Base-by-base conservation (phyloP, 495 filamentous ascomycete species). In the Penicillium bovifimosum region DNA sequence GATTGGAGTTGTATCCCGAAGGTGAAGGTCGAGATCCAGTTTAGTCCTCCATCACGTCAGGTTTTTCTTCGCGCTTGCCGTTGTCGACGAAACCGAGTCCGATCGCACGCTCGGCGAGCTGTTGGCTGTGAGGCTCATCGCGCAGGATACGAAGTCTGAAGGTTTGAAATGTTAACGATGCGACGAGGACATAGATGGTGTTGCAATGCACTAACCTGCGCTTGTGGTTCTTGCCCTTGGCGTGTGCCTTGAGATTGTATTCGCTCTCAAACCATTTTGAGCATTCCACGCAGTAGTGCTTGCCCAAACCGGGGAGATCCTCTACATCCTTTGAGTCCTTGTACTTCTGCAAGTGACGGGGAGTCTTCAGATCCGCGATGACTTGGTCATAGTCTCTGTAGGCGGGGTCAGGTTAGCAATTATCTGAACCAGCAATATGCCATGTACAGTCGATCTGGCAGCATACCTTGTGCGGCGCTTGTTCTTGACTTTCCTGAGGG, bases 191-290 rank as follows among this genome's bases (percentile, higher is more conserved):
- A 10, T 31, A 0, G 11, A 9, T 28, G 9, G 20, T 24, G 2
- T 24, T 29, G 20, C 2, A 8, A 6, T 18, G 24, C 35, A 72
- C 76, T 55, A 62, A 95, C 91, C 86, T 85, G 74, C 88, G 79
- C 79, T 90, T 96, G 69, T 98, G 92, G 34, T 84, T 85, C 74
- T 96, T 98, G 51, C 91, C 90, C 70, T 86, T 89, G 31, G 72
- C 75, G 67, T 98, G 93, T 26, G 78, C 71, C 26, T 81, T 76
- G 53, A 95, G 73, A 60, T 85, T 93, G 59, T 81, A 70, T 44
- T 95, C 90, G 47, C 83, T 86, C 70, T 96, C 93, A 67, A 92
- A 96, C 85, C 87, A 96, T 74, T 95, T 96, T 34, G 91, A 84
- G 63, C 92, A 98, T 72, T 95, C 88, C n/a, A 86, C 76, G 67